Evolutionary conservation across 768 basidiomycete genomes (phyloP).

Genomic region (Strobilomyces confusus): DNA sequence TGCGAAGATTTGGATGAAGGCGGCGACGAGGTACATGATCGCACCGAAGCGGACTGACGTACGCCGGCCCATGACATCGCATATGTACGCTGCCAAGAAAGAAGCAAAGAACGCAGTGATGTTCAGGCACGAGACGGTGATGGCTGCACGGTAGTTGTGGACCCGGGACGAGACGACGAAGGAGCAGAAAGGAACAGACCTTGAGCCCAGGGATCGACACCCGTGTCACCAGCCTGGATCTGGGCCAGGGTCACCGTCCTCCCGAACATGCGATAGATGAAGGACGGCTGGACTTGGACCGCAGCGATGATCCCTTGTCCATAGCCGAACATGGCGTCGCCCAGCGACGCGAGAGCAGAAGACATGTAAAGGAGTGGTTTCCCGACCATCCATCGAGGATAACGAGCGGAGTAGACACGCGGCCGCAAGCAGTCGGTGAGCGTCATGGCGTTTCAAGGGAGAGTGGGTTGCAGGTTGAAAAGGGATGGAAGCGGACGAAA

Average conservation of each 20-base stretch:
- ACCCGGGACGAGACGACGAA: neutral
- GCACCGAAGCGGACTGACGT: slow-evolving; percentile 49
- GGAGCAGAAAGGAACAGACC: slow-evolving; percentile 29
- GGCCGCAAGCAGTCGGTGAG: slow-evolving; percentile 32
- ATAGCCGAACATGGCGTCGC: slow-evolving; percentile 56
- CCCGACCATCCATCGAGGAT: slow-evolving; percentile 52
- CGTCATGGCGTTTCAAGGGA: slow-evolving; percentile 17
- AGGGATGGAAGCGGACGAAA: neutral
- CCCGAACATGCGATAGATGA: slow-evolving; percentile 48
- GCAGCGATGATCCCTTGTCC: slow-evolving; percentile 51
- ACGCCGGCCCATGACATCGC: slow-evolving; percentile 48
- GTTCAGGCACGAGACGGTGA: slow-evolving; percentile 47
- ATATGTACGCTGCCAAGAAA: slow-evolving; percentile 44
- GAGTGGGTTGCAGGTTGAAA: neutral
- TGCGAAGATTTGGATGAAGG: slow-evolving; percentile 48
- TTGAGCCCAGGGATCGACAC: slow-evolving; percentile 44
- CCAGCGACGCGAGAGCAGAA: slow-evolving; percentile 50
- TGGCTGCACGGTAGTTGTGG: slow-evolving; percentile 31
- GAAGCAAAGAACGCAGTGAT: slow-evolving; percentile 48
- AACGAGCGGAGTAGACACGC: slow-evolving; percentile 41
- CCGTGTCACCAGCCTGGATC: slow-evolving; percentile 40
- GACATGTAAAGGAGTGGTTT: slow-evolving; percentile 46
- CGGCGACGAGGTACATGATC: slow-evolving; percentile 44
- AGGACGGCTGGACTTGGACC: slow-evolving; percentile 49
- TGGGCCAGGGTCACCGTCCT: slow-evolving; percentile 40